phyloP scores from a whole-genome alignment of 441 rosid species.

The Erysimum pusillum region DNA sequence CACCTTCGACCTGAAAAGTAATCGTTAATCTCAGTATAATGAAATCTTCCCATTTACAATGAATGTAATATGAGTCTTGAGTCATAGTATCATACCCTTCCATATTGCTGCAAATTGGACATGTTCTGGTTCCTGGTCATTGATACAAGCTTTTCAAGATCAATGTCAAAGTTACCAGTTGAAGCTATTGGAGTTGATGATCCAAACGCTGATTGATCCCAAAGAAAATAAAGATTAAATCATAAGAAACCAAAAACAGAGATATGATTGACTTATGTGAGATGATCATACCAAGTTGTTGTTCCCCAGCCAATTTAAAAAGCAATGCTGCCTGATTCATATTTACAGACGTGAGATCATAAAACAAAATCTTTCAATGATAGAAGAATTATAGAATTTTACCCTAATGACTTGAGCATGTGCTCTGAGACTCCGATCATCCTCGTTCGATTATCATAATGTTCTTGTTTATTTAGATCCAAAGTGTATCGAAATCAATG shows the following conservation, averaged over 20 bases:
- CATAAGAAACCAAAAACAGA: background rate
- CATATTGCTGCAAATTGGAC: constrained; percentile 67
- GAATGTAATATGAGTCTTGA: constrained; percentile 27
- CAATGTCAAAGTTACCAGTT: constrained; percentile 70
- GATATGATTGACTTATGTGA: background rate
- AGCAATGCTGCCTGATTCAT: constrained; percentile 91
- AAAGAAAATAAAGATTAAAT: constrained; percentile 5
- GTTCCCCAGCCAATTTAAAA: constrained; percentile 94
- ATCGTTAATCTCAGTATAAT: constrained; percentile 27
- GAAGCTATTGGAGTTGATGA: constrained; percentile 52
- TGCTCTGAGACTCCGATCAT: constrained; percentile 92
- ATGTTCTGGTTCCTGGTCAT: constrained; percentile 85
- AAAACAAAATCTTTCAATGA: background rate
- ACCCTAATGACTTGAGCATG: constrained; percentile 98
- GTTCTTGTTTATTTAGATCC: constrained; percentile 89
- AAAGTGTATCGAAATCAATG: constrained; percentile 97
- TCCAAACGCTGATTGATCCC: constrained; percentile 49
- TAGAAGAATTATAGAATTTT: constrained; percentile 42
- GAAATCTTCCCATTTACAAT: constrained; percentile 15
- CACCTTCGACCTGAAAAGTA: constrained; percentile 72
- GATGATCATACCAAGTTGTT: constrained; percentile 56
- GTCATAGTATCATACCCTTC: constrained; percentile 90
- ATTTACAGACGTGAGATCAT: constrained; percentile 19
- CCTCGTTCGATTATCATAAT: constrained; percentile 73
- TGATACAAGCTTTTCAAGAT: constrained; percentile 81